Conservation (phyloP, 345 rosid species). For the Lepidium didymum region DNA sequence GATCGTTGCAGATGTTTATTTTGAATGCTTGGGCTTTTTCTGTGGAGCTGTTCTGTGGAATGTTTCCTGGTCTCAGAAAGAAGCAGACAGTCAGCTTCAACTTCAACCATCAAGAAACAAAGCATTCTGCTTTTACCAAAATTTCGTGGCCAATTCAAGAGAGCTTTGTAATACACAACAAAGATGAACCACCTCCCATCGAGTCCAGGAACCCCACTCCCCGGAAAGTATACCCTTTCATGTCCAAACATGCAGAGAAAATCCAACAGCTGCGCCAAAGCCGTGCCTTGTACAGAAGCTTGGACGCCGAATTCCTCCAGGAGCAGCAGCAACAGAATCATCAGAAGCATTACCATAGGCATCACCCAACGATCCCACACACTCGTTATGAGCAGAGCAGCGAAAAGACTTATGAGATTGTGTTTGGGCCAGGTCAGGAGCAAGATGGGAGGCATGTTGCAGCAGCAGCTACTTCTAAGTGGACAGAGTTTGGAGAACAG, state of each 20-base stretch:
- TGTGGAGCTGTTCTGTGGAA: slow-evolving; percentile 60
- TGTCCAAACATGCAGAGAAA: slow-evolving; percentile 91
- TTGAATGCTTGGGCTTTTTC: slow-evolving; percentile 43
- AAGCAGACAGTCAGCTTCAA: slow-evolving; percentile 49
- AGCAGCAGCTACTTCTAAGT: slow-evolving; percentile 41
- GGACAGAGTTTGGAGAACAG: slow-evolving; percentile 41
- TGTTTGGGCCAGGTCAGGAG: slow-evolving; percentile 73
- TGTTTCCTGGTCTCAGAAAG: slow-evolving; percentile 54
- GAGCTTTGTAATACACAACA: slow-evolving; percentile 55
- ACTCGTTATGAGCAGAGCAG: slow-evolving; percentile 57
- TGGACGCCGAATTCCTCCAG: slow-evolving; percentile 48
- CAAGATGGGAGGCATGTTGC: slow-evolving; percentile 37
- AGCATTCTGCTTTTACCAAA: slow-evolving; percentile 24
- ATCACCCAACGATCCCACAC: slow-evolving; percentile 53
- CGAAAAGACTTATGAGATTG: slow-evolving; percentile 63
- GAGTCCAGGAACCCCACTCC: slow-evolving; percentile 77
- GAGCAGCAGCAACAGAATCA: slow-evolving; percentile 45
- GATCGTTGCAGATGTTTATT: slow-evolving; percentile 52
- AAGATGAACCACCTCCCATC: slow-evolving; percentile 78
- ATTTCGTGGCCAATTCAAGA: slow-evolving; percentile 84
- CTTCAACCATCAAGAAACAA: slow-evolving; percentile 36
- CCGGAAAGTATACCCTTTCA: slow-evolving; percentile 71
- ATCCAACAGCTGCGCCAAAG: slow-evolving; percentile 74
- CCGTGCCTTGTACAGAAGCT: slow-evolving; percentile 56
- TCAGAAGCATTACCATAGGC: slow-evolving; percentile 50